A percentile compares a stretch with the other conserved stretches of the same genome.
phyloP scores from a whole-genome alignment of 495 filamentous ascomycete genomes.

The Aeminium ludgeri region DNA sequence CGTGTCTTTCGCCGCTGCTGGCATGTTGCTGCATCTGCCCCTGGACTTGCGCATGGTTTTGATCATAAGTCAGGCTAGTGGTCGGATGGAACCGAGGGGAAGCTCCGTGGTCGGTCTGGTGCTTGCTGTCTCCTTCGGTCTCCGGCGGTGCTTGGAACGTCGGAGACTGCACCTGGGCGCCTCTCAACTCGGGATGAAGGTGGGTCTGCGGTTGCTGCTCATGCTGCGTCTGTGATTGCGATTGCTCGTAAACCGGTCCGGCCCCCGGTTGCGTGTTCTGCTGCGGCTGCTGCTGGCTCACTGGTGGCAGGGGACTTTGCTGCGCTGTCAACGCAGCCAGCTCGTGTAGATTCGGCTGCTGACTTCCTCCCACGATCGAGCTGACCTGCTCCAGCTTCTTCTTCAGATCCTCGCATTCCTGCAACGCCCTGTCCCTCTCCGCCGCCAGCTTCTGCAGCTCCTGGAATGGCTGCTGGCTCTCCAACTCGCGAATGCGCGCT shows the following conservation, averaged over 20 bases:
- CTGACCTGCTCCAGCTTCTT: conserved; percentile 38
- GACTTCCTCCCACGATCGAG: not conserved
- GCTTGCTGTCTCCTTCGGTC: no score
- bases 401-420: conserved; percentile 55
- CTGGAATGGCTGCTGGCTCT: conserved; percentile 53
- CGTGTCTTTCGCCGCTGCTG: conserved; percentile 30
- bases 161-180: no score
- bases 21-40: not conserved
- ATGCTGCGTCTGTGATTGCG: not conserved
- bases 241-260: no score
- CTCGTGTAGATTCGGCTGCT: not conserved
- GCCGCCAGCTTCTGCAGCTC: conserved; percentile 49
- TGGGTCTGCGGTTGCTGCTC: not conserved
- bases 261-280: no score
- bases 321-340: conserved; percentile 14
- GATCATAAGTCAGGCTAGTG: no score
- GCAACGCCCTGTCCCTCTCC: conserved; percentile 29
- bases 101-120: no score
- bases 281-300: not conserved
- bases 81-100: no score
- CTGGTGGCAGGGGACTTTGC: conserved; percentile 10
- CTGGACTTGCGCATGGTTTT: not conserved
- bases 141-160: no score
- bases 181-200: conserved; percentile 1
- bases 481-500: conserved; percentile 23